Percentiles rank a stretch among this genome's conserved stretches.
Evolutionary conservation across 768 basidiomycete genomes (phyloP).

Genomic region (Hypholoma fasciculare): DNA sequence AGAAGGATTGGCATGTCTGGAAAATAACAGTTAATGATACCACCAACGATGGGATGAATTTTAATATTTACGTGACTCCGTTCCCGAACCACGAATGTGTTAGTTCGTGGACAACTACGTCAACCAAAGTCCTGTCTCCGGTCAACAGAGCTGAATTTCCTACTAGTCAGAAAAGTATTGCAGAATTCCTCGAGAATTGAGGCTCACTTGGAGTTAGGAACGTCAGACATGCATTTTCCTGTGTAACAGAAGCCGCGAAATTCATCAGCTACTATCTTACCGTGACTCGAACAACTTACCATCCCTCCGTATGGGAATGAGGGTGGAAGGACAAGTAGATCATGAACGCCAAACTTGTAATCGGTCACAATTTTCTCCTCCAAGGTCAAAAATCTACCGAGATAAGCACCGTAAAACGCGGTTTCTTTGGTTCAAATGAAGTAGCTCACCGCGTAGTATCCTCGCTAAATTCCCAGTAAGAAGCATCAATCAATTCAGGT

Average conservation of each 20-base stretch:
- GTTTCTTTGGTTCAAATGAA: constrained; percentile 3
- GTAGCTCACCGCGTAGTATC: constrained; percentile 71
- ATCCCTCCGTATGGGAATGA: constrained; percentile 94
- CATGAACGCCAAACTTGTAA: constrained; percentile 88
- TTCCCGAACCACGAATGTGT: constrained; percentile 95
- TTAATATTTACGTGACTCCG: constrained; percentile 59
- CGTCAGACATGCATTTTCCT: constrained; percentile 90
- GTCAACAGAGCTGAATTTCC: constrained; percentile 65
- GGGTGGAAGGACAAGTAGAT: constrained; percentile 85
- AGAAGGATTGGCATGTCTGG: constrained; percentile 65
- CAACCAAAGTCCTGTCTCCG: constrained; percentile 83
- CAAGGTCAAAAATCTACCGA: constrained; percentile 65
- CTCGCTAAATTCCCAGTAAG: constrained; percentile 86
- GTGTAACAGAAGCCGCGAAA: background rate
- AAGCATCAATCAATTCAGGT: constrained; percentile 73
- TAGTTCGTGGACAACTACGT: constrained; percentile 87
- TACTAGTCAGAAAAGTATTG: background rate
- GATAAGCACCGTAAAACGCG: background rate
- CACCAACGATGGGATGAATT: background rate
- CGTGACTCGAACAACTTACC: constrained; percentile 40
- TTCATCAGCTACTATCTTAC: background rate
- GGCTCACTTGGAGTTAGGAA: constrained; percentile 84
- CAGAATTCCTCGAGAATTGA: background rate
- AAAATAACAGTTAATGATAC: background rate
- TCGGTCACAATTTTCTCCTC: constrained; percentile 75